These are phyloP conservation scores for Saccharomyces mikatae DNA, from an alignment of 805 yeast genomes.

Conservation along the genomic window DNA sequence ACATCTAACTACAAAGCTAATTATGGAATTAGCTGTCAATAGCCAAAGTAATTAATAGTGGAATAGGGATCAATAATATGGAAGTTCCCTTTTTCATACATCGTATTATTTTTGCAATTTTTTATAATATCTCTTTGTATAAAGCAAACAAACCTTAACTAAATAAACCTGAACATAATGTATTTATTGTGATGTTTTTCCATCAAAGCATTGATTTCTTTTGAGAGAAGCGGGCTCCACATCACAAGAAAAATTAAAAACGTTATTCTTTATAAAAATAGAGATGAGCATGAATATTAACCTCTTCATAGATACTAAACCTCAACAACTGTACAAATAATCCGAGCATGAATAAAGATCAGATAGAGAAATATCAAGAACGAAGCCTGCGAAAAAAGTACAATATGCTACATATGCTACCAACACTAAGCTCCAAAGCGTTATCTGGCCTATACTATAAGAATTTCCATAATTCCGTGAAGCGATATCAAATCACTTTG, in stretches of 20 bases:
- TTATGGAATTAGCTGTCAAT: constrained; percentile 95
- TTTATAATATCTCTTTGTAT: not conserved
- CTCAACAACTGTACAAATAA: not conserved
- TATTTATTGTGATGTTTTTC: not conserved
- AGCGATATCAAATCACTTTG: constrained; percentile 21
- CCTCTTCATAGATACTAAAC: not conserved
- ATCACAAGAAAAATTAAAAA: not conserved
- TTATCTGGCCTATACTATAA: constrained; percentile 26
- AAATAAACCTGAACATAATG: not conserved
- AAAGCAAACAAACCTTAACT: not conserved
- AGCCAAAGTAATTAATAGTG: constrained; percentile 44
- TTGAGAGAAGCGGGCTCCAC: not conserved
- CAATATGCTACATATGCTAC: constrained; percentile 21
- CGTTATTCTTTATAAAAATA: not conserved
- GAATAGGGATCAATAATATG: not conserved
- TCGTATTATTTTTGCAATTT: not conserved
- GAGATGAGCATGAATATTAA: not conserved
- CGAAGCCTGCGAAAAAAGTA: constrained; percentile 23
- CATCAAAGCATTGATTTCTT: not conserved
- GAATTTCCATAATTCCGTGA: constrained; percentile 25
- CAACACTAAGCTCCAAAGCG: constrained; percentile 15
- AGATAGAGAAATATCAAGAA: constrained; percentile 21
- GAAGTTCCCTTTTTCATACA: not conserved
- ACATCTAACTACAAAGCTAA: constrained; percentile 83
- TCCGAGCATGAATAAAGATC: constrained; percentile 17